These are phyloP conservation scores for Ophiostoma sp. DNA, from an alignment of 2,329 filamentous ascomycete species.

Conservation along the genomic window DNA sequence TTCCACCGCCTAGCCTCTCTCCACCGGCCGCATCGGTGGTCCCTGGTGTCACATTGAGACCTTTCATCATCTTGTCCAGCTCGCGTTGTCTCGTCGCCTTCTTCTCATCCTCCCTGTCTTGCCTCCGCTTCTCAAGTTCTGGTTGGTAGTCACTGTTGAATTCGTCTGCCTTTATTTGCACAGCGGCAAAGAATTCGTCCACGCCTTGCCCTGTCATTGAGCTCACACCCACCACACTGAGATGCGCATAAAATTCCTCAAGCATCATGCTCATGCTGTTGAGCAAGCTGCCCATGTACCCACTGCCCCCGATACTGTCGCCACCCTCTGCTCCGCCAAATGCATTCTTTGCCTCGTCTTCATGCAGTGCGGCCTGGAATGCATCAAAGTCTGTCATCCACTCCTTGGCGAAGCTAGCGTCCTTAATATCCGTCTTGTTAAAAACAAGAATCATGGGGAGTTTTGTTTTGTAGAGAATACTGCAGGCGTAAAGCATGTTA, in stretches of 20 bases:
- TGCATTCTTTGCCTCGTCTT: conserved; percentile 75
- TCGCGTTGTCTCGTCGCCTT: conserved; percentile 72
- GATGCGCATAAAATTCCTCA: conserved; percentile 94
- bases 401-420: conserved; percentile 87
- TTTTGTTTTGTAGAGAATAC: conserved; percentile 97
- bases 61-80: conserved; percentile 89
- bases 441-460: conserved; percentile 98
- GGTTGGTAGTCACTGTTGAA: conserved; percentile 90
- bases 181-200: conserved; percentile 89
- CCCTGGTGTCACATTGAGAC: conserved; percentile 60
- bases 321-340: conserved; percentile 71
- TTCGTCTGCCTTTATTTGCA: conserved; percentile 81
- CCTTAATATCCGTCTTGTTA: conserved; percentile 97
- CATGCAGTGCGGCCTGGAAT: conserved; percentile 81
- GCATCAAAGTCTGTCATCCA: conserved; percentile 99
- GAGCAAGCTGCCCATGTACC: conserved; percentile 93
- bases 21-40: no score
- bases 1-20: conserved; percentile 36
- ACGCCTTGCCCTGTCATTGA: conserved; percentile 90
- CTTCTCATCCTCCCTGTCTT: conserved; percentile 75
- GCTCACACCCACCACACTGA: conserved; percentile 90
- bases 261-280: conserved; percentile 98
- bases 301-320: conserved; percentile 67
- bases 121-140: conserved; percentile 76
- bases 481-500: conserved; percentile 99